Evolutionary conservation across 2,329 filamentous ascomycete species (phyloP), one percentile per base, ranked within the genome.

Genomic region (Sarocladium brachiariae): DNA sequence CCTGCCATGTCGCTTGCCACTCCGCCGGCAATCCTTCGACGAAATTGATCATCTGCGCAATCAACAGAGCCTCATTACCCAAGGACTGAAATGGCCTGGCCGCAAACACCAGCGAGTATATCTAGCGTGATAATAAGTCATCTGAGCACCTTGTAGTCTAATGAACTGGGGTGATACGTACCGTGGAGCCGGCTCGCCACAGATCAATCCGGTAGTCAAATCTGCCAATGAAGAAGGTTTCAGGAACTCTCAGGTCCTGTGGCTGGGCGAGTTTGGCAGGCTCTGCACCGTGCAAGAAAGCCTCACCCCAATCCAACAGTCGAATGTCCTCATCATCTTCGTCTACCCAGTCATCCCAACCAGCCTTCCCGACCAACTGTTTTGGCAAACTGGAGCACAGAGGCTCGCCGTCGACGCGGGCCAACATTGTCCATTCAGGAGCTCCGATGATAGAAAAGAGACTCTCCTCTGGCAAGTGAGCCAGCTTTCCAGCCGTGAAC

Each of bases 291-390:
- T 48, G 45, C 25, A 33, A 10, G 25, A 48, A 33, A 48, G 45
- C 45, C 45, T 48, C 45, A 14, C 24, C 45, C 45, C 45, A 48
- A 48, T 48, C 45, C 27, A 48, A 34, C 4, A 48, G 45, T 31
- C 45, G 45, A 33, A 48, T 48, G 23, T 48, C 45, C 27, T 48
- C 45, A 11, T 48, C 45, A 33, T 48, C 45, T 48, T 48, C 45
- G 27, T 48, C 45, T 31, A 48, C 21, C 45, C 45, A 48, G 4
- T 48, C 45, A 34, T 48, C 45, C 45, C 45, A 48, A 19, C 45
- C n/a, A 16, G n/a, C 45, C 4, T 33, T 48, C 14, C 21, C 18
- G 14, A 48, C 45, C 27, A 48, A 33, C 13, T 48, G 45, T 34
- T 48, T 48, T 33, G 45, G 45, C 37, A 41, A 23, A 24, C 21